Conservation (phyloP, 371 early-diverging fungal genomes). For the Choanephora cucurbitarum region DNA sequence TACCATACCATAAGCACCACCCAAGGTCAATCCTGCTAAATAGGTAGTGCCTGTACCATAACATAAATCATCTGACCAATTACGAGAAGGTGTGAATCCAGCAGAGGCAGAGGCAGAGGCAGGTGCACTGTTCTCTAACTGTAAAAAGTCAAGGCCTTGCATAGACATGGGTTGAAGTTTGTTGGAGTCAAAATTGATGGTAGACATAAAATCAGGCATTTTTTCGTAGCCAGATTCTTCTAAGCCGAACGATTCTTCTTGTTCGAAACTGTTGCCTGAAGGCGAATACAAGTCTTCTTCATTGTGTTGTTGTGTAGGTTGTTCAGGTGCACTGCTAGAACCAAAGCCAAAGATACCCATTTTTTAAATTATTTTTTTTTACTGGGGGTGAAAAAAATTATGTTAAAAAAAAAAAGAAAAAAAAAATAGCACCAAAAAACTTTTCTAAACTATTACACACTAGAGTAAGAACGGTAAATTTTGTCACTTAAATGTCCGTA, state of each 20-base stretch:
- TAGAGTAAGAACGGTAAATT: no score
- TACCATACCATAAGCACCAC: slow-evolving; percentile 80
- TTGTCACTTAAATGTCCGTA: no score
- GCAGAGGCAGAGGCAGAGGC: slow-evolving; percentile 31
- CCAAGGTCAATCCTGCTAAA: slow-evolving; percentile 74
- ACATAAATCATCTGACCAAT: slow-evolving; percentile 84
- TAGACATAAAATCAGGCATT: slow-evolving; percentile 55
- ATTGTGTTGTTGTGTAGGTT: slow-evolving; percentile 11
- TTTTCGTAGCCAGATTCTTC: slow-evolving; percentile 12
- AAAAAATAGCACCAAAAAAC: no score
- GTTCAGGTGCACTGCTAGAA: slow-evolving; percentile 10
- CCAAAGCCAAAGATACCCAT: slow-evolving; percentile 29
- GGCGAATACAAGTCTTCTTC: slow-evolving; percentile 17
- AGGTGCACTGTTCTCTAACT: slow-evolving; percentile 47
- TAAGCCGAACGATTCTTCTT: slow-evolving; percentile 7
- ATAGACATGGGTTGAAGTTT: slow-evolving; percentile 62
- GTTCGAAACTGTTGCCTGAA: slow-evolving; percentile 5
- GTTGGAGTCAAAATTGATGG: slow-evolving; percentile 49
- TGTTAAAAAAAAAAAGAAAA: neutral
- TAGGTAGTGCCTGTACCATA: slow-evolving; percentile 87
- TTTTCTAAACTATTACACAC: slow-evolving; percentile 1
- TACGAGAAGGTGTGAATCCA: slow-evolving; percentile 73
- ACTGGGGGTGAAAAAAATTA: slow-evolving; percentile 5
- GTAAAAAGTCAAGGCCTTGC: slow-evolving; percentile 64
- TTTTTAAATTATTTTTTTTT: slow-evolving; percentile 7